Conservation (phyloP, 768 basidiomycete genomes). For the Macrolepiota dolichaula region DNA sequence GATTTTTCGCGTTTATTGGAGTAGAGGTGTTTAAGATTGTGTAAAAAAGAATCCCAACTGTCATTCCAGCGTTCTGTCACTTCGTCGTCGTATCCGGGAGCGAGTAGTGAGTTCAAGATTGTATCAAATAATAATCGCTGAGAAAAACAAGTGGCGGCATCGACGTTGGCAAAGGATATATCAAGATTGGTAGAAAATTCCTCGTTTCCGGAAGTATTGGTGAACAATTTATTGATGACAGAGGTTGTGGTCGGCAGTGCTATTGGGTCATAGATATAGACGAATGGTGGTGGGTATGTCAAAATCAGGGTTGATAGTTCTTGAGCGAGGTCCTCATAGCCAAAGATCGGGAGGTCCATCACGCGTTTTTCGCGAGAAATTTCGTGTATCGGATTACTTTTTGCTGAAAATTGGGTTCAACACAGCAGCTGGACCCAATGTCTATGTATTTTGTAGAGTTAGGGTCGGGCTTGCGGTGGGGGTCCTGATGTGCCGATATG, state of each 20-base stretch:
- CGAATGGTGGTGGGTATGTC: conserved; percentile 54
- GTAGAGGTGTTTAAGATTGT: conserved; percentile 49
- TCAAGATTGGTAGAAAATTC: conserved; percentile 19
- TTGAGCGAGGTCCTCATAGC: conserved; percentile 24
- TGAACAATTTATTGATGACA: conserved; percentile 32
- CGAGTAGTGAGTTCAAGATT: conserved; percentile 56
- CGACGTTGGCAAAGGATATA: conserved; percentile 42
- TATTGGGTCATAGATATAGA: conserved; percentile 61
- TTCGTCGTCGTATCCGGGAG: conserved; percentile 56
- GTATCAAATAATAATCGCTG: conserved; percentile 64
- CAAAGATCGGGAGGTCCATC: conserved; percentile 12
- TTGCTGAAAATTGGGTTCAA: not conserved
- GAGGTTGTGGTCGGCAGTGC: conserved; percentile 42
- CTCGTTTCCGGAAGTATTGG: conserved; percentile 3
- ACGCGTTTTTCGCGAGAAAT: conserved; percentile 1
- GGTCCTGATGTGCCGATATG: not conserved
- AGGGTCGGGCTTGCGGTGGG: not conserved
- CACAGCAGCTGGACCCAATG: not conserved
- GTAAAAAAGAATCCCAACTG: conserved; percentile 65
- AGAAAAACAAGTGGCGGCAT: conserved; percentile 60
- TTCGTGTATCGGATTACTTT: not conserved
- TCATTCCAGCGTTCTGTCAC: conserved; percentile 53
- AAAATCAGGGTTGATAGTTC: conserved; percentile 36
- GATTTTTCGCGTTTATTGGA: conserved; percentile 17
- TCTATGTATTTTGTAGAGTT: not conserved